Percentiles rank a stretch among this genome's conserved stretches.
phyloP scores from a whole-genome alignment of 2,329 filamentous ascomycete genomes.

The Aspergillus neotritici region DNA sequence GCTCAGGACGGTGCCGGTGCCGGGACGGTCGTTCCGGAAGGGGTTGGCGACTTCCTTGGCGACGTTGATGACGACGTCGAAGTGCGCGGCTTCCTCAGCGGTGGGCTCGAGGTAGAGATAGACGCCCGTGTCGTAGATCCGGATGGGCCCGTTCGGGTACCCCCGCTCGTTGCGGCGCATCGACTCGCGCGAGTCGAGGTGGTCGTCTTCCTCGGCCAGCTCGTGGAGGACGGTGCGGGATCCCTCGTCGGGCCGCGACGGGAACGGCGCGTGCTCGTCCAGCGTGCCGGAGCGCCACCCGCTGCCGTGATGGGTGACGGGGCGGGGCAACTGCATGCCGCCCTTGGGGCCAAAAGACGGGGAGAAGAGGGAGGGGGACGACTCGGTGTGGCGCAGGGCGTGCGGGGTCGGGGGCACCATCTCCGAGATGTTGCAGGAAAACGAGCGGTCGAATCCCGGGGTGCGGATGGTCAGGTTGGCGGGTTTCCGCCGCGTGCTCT shows the following conservation, averaged over 20 bases:
- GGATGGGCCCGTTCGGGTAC: conserved; percentile 60
- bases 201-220: conserved; percentile 48
- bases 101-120: conserved; percentile 60
- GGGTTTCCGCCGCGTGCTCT: conserved; percentile 52
- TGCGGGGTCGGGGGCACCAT: conserved; percentile 55
- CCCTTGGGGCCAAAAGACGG: conserved; percentile 45
- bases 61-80: conserved; percentile 61
- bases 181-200: conserved; percentile 48
- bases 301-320: conserved; percentile 28
- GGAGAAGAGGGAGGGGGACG: conserved; percentile 55
- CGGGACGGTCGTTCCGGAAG: conserved; percentile 36
- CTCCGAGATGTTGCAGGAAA: conserved; percentile 44
- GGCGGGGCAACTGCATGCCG: conserved; percentile 48
- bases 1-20: conserved; percentile 38
- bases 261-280: conserved; percentile 25
- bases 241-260: conserved; percentile 23
- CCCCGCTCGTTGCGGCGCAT: conserved; percentile 57
- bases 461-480: conserved; percentile 58
- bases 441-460: conserved; percentile 45
- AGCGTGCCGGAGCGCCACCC: conserved; percentile 24
- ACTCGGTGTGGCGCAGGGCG: conserved; percentile 56
- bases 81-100: conserved; percentile 53
- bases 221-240: conserved; percentile 37
- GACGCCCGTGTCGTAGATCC: conserved; percentile 57
- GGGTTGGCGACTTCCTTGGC: conserved; percentile 61